Evolutionary conservation across 2,329 filamentous ascomycete genomes (phyloP).

Genomic region (Fusarium miscanthi): DNA sequence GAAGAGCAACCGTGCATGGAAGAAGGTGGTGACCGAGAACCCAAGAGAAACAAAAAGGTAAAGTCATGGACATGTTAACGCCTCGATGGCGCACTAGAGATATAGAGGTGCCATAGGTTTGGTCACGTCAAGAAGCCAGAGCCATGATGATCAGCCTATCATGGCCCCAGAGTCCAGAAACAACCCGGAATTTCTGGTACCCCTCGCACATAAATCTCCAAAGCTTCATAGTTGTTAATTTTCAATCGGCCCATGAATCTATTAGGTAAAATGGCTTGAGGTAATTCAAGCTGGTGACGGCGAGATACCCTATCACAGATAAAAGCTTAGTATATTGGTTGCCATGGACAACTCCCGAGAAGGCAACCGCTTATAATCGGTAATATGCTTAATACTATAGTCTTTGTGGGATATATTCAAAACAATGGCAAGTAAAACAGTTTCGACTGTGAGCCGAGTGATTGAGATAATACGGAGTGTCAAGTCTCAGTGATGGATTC

Average conservation of each 20-base stretch:
- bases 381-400: rapidly evolving
- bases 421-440: rapidly evolving
- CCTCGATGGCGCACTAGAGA: neutral
- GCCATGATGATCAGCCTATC: neutral
- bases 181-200: neutral
- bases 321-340: neutral
- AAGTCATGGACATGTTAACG: neutral
- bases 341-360: neutral
- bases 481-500: neutral
- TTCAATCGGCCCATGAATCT: neutral
- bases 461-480: neutral
- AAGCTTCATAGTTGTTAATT: too few species aligned
- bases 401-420: rapidly evolving
- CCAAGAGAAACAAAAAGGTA: neutral
- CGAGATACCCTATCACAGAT: neutral
- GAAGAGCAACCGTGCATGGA: neutral
- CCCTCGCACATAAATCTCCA: neutral
- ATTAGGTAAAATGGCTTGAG: neutral
- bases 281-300: neutral
- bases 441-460: too few species aligned
- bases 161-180: neutral
- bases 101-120: neutral
- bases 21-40: neutral
- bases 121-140: neutral
- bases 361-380: neutral